phyloP scores from a whole-genome alignment of 2,329 filamentous ascomycete genomes.

The Hymenotorrendiella dingleyae region DNA sequence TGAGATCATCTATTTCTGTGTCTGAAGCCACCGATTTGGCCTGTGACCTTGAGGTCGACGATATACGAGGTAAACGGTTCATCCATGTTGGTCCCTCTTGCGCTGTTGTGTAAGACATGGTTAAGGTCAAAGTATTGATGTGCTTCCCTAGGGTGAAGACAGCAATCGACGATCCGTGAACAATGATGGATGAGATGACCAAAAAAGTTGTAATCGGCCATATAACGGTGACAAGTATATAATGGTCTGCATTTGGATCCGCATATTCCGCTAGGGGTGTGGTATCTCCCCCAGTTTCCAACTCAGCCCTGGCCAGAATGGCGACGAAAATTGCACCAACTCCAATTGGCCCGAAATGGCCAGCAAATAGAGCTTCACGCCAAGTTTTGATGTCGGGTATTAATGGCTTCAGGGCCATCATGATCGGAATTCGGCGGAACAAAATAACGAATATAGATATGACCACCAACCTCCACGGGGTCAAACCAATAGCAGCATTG shows the following conservation, averaged over 20 bases:
- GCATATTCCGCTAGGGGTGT: conserved; percentile 66
- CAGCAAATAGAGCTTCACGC: conserved; percentile 93
- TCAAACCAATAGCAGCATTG: conserved; percentile 62
- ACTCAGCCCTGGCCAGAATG: conserved; percentile 85
- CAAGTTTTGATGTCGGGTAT: conserved; percentile 98
- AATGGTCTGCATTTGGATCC: conserved; percentile 44
- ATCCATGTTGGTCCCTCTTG: conserved; percentile 90
- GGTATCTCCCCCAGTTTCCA: conserved; percentile 66
- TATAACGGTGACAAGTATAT: conserved; percentile 73
- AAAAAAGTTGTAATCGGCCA: conserved; percentile 96
- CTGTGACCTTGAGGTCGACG: conserved; percentile 67
- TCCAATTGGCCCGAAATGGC: conserved; percentile 95
- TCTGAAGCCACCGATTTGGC: conserved; percentile 78
- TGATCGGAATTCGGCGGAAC: conserved; percentile 92
- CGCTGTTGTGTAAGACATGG: conserved; percentile 90
- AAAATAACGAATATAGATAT: conserved; percentile 91
- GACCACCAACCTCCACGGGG: conserved; percentile 87
- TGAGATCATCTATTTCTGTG: conserved; percentile 61
- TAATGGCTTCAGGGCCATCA: conserved; percentile 83
- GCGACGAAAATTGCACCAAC: conserved; percentile 95
- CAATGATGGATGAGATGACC: conserved; percentile 87
- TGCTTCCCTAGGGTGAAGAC: conserved; percentile 97
- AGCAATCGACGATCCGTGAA: conserved; percentile 96
- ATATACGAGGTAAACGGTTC: conserved; percentile 75
- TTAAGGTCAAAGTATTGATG: conserved; percentile 93